These are phyloP conservation scores for Urochloa ruziziensis DNA, from an alignment of 176 grass and related monocot genomes.

Conservation along the genomic window DNA sequence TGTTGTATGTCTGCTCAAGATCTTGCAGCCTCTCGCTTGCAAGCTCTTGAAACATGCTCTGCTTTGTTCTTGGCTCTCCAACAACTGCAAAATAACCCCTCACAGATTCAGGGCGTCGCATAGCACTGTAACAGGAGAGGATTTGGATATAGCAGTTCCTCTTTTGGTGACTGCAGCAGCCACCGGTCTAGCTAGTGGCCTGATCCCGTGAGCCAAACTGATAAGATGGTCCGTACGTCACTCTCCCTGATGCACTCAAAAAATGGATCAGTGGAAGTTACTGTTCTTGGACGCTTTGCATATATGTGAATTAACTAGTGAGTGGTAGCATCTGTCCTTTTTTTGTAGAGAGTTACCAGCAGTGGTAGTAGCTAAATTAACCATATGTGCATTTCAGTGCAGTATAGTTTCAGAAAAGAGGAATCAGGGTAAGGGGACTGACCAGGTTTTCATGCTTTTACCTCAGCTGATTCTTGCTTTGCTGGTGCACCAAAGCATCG, in stretches of 20 bases:
- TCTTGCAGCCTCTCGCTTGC: neutral
- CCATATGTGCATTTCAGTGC: neutral
- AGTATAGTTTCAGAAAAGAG: neutral
- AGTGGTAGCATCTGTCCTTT: neutral
- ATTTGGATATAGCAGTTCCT: neutral
- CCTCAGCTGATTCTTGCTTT: slow-evolving; percentile 32
- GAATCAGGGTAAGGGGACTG: neutral
- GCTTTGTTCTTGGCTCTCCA: neutral
- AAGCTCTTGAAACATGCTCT: neutral
- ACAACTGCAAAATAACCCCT: neutral
- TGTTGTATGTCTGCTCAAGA: neutral
- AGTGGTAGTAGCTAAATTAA: neutral
- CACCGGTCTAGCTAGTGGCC: neutral
- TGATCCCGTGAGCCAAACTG: neutral
- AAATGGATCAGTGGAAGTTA: slow-evolving; percentile 10
- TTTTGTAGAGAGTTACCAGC: neutral
- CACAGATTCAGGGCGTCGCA: no score
- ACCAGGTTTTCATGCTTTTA: slow-evolving; percentile 20
- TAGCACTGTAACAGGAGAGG: neutral
- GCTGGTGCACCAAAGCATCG: slow-evolving; percentile 21
- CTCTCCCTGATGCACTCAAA: neutral
- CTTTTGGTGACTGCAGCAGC: neutral
- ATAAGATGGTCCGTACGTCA: neutral
- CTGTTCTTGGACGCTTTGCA: neutral
- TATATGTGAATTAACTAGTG: neutral